A percentile compares a stretch with the other conserved stretches of the same genome.
phyloP scores from a whole-genome alignment of 148 eudicot species.

The Nyssa sinensis region DNA sequence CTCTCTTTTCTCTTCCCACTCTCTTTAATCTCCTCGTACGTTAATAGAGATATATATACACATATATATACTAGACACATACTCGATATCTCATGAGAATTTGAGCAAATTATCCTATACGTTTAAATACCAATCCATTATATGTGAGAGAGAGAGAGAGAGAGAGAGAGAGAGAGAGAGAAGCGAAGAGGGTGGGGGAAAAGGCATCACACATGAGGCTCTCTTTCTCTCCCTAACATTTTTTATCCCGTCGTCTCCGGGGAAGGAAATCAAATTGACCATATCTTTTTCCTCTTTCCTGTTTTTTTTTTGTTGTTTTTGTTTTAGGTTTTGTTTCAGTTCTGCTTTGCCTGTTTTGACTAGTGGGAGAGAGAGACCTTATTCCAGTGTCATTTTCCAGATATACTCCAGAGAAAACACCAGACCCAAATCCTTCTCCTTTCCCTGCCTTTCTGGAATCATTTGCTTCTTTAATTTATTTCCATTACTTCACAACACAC shows the following conservation, averaged over 20 bases:
- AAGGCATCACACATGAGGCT: slow-evolving; percentile 31
- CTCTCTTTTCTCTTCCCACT: no score
- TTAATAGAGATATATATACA: not conserved
- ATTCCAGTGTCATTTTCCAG: slow-evolving; percentile 52
- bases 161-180: no score
- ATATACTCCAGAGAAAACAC: slow-evolving; percentile 47
- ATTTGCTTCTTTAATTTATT: slow-evolving; percentile 1
- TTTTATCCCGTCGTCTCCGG: slow-evolving; percentile 40
- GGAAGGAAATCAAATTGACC: slow-evolving; percentile 27
- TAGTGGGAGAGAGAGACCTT: slow-evolving; percentile 24
- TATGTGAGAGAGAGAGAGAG: no score
- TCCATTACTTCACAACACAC: not conserved
- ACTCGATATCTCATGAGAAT: not conserved
- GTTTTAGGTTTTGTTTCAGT: slow-evolving; percentile 1
- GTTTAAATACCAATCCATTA: no score
- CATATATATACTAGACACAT: not conserved
- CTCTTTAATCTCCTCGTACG: no score
- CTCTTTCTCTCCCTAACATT: slow-evolving; percentile 27
- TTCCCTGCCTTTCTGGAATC: slow-evolving; percentile 30
- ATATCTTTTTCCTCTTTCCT: not conserved
- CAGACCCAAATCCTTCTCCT: slow-evolving; percentile 29
- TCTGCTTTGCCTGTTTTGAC: slow-evolving; percentile 29
- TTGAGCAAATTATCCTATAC: not conserved
- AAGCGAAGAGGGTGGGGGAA: slow-evolving; percentile 36
- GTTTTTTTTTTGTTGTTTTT: not conserved